Percentiles rank a stretch among this genome's conserved stretches.
These are phyloP conservation scores for Sugiyamaella boreocaroliniensis DNA, from an alignment of 805 yeast genomes.

Conservation along the genomic window DNA sequence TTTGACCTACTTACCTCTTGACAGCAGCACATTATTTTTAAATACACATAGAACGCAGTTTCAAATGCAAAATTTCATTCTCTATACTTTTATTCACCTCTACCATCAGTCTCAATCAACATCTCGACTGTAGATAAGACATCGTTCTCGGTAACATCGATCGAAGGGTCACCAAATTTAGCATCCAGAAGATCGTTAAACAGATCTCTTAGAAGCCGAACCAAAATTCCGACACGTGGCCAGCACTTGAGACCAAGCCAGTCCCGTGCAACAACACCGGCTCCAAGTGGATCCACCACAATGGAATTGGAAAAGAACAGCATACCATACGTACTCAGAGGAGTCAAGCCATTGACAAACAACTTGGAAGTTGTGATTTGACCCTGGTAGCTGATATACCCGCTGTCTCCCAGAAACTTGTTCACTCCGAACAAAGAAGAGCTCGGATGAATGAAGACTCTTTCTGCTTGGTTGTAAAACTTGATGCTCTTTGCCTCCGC, in stretches of 20 bases:
- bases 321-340: conserved; percentile 63
- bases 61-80: not conserved
- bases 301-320: conserved; percentile 73
- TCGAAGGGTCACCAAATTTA: conserved; percentile 47
- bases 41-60: not conserved
- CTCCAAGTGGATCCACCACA: conserved; percentile 51
- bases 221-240: conserved; percentile 87
- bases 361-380: conserved; percentile 55
- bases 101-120: conserved; percentile 29
- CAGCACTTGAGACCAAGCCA: conserved; percentile 90
- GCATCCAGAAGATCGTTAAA: conserved; percentile 62
- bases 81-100: not conserved
- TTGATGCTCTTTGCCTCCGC: conserved; percentile 70
- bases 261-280: conserved; percentile 73
- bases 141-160: conserved; percentile 24
- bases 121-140: conserved; percentile 27
- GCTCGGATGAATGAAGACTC: conserved; percentile 85
- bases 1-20: not conserved
- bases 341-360: conserved; percentile 71
- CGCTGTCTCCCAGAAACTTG: conserved; percentile 29
- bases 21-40: not conserved
- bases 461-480: conserved; percentile 64
- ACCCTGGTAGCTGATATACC: conserved; percentile 59
- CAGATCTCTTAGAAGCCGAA: conserved; percentile 59
- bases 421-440: conserved; percentile 60